Evolutionary conservation across 768 basidiomycete species (phyloP), one percentile per base, ranked within the genome.

Genomic region (Boletus patriciae): DNA sequence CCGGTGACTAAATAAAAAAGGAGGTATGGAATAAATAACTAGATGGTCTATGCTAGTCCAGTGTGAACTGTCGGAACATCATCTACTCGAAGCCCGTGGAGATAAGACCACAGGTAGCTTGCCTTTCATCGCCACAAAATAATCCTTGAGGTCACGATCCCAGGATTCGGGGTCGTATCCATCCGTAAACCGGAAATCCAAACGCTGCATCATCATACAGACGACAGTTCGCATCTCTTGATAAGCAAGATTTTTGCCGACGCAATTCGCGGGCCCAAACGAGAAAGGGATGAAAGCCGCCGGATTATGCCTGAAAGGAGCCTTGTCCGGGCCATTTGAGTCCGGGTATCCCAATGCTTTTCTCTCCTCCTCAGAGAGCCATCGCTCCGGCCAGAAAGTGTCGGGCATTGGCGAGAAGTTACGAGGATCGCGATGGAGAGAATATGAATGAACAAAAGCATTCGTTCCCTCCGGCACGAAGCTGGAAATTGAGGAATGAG

Each of bases 401-500:
- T 78, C 69, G 5, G 82, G 78, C 45, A 71, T 62, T 1, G 78
- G 78, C 0, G 76, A 76, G 61, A 83, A 83, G 65, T 80, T 66
- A 2, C 75, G 72, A 18, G 77, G 71, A 61, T 79, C 74, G 16
- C 80, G 76, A 53, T 81, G 80, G 18, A 83, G 61, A 43, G 71
- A 66, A 60, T 78, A 81, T 23, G 62, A 63, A 29, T 77, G 78
- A 29, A 81, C 70, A 55, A 76, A 78, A 8, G 74, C 71, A 49
- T 62, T 74, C 3, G 81, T 81, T 44, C 74, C 74, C 60, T 76
- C 74, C 3, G 81, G 79, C 9, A 83, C 62, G 53, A 71, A 75
- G 49, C 81, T 82, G 50, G 27, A 40, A 41, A 31, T 34, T 33
- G 6, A 53, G 7, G 12, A 46, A 53, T 67, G 61, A 64, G 58